A percentile compares a stretch with the other conserved stretches of the same genome.
These are phyloP conservation scores for Ascochyta fabae DNA, from an alignment of 2,329 filamentous ascomycete species.

Conservation along the genomic window DNA sequence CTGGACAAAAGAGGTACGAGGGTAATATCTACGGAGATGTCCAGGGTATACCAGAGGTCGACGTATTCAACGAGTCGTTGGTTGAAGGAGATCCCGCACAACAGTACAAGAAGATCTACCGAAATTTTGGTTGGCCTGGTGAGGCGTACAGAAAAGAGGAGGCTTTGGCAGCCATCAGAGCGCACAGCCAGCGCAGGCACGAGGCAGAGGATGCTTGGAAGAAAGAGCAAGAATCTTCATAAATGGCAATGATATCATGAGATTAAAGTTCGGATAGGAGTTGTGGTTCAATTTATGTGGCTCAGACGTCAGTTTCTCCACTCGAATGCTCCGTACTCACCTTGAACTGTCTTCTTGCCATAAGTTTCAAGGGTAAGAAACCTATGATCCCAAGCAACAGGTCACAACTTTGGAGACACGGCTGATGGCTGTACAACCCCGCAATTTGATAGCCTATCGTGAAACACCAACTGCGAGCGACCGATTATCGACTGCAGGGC, in stretches of 20 bases:
- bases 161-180: neutral
- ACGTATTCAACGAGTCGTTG: neutral
- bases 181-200: neutral
- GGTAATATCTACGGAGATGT: neutral
- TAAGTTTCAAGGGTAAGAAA: neutral
- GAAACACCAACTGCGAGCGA: neutral
- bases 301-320: neutral
- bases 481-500: neutral
- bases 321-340: neutral
- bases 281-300: neutral
- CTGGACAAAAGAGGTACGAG: neutral
- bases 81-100: neutral
- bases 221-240: neutral
- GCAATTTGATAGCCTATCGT: neutral
- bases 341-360: neutral
- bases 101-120: constrained; percentile 4
- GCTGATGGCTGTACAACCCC: neutral
- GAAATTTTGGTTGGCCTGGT: neutral
- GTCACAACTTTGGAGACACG: neutral
- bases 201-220: neutral
- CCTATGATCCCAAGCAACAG: neutral
- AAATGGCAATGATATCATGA: neutral
- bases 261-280: neutral
- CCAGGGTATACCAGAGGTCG: neutral
- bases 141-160: constrained; percentile 2